Evolutionary conservation across 345 rosid species (phyloP).

Genomic region (Orychophragmus violaceus): DNA sequence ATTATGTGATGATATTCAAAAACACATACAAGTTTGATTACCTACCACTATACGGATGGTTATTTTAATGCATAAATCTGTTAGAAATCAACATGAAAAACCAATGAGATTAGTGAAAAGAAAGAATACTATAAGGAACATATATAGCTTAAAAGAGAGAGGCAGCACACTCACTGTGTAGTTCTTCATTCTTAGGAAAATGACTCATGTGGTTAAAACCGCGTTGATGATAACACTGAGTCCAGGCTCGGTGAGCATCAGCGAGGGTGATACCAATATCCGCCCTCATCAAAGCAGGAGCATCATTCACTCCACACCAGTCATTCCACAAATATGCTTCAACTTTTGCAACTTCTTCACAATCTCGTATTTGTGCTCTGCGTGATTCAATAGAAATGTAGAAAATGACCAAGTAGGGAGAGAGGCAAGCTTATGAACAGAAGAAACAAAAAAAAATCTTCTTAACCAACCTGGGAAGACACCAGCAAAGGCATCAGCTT

Average conservation of each 20-base stretch:
- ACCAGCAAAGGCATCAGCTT: too few species aligned
- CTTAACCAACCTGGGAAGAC: too few species aligned
- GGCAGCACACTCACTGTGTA: conserved; percentile 31
- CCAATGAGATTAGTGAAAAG: too few species aligned
- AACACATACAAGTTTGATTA: conserved; percentile 3
- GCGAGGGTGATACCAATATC: conserved; percentile 60
- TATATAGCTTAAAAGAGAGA: neutral
- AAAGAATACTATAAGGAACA: neutral
- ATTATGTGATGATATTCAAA: neutral
- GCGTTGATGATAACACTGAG: too few species aligned
- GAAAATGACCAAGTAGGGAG: too few species aligned
- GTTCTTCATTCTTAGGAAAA: conserved; percentile 56
- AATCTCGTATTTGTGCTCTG: too few species aligned
- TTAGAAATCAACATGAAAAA: neutral
- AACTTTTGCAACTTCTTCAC: too few species aligned
- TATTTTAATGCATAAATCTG: conserved; percentile 60
- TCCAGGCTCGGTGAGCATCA: conserved; percentile 56
- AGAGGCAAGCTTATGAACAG: too few species aligned
- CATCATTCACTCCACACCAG: conserved; percentile 62
- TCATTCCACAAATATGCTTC: too few species aligned
- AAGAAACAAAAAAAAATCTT: too few species aligned
- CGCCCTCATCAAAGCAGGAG: conserved; percentile 58
- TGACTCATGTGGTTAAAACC: conserved; percentile 53
- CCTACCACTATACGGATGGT: conserved; percentile 58
- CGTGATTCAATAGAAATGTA: too few species aligned